Conservation (phyloP, 345 rosid genomes). For the Corchorus capsularis region DNA sequence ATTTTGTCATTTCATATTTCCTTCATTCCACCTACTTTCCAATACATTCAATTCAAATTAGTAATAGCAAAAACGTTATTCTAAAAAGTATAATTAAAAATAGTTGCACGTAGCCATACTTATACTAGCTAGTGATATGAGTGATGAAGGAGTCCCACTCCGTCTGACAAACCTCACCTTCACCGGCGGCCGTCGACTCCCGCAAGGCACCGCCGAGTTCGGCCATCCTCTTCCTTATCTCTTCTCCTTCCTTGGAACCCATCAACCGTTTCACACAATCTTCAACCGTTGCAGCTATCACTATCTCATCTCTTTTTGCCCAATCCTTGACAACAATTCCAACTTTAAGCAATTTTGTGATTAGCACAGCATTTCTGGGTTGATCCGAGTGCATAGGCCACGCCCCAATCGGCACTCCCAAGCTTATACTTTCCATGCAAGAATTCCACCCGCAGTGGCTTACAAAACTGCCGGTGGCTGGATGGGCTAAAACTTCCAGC, state of each 20-base stretch:
- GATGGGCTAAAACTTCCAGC: constrained; percentile 53
- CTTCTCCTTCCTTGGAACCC: constrained; percentile 53
- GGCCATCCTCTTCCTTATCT: constrained; percentile 46
- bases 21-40: too few relatives aligned
- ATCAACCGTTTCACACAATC: constrained; percentile 40
- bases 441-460: constrained; percentile 81
- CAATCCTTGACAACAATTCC: constrained; percentile 42
- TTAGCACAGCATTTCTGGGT: constrained; percentile 45
- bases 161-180: constrained; percentile 42
- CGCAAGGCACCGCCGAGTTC: constrained; percentile 29
- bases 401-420: constrained; percentile 64
- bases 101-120: too few relatives aligned
- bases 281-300: constrained; percentile 26
- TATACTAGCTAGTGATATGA: constrained; percentile 36
- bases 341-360: constrained; percentile 42
- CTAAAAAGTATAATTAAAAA: too few relatives aligned
- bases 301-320: constrained; percentile 27
- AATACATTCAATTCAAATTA: too few relatives aligned
- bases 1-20: too few relatives aligned
- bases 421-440: constrained; percentile 63
- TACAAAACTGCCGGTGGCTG: constrained; percentile 51
- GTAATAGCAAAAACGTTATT: too few relatives aligned
- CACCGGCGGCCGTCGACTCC: constrained; percentile 28
- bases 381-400: constrained; percentile 77
- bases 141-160: constrained; percentile 54